phyloP scores from a whole-genome alignment of 305 asterid species.

The Solanum hybrid region DNA sequence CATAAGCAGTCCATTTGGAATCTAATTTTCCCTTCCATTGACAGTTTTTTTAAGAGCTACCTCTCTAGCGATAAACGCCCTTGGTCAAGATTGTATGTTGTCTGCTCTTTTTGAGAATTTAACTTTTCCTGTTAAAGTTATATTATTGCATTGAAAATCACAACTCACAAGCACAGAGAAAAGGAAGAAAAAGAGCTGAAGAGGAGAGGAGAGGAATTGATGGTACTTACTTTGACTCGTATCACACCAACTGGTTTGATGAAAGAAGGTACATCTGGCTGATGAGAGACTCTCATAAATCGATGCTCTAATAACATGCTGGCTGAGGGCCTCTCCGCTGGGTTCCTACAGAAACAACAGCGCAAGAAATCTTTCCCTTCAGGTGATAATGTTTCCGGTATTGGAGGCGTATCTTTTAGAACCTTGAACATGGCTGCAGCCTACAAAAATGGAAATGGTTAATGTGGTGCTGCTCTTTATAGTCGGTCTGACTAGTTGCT shows the following conservation, averaged over 20 bases:
- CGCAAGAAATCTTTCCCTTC: constrained; percentile 82
- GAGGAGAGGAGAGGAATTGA: background rate
- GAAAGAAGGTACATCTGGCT: constrained; percentile 25
- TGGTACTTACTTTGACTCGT: constrained; percentile 28
- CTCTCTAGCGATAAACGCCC: constrained; percentile 5
- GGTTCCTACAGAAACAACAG: constrained; percentile 69
- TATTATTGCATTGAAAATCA: background rate
- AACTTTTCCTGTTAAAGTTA: constrained; percentile 10
- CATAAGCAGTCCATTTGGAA: background rate
- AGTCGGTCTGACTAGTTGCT: background rate
- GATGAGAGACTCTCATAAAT: constrained; percentile 41
- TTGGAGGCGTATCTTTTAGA: constrained; percentile 65
- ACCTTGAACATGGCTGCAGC: constrained; percentile 88
- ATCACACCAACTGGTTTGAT: constrained; percentile 16
- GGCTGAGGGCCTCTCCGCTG: constrained; percentile 79
- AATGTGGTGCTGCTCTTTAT: background rate
- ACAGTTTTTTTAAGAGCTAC: background rate
- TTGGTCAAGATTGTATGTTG: constrained; percentile 6
- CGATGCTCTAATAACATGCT: constrained; percentile 62
- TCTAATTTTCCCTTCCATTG: constrained; percentile 15
- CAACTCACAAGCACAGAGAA: background rate
- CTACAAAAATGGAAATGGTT: constrained; percentile 20
- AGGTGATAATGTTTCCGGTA: constrained; percentile 71
- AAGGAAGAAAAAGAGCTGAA: background rate
- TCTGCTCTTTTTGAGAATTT: constrained; percentile 4